Base-by-base conservation (phyloP, 768 basidiomycete genomes). In the Collybia sp. region DNA sequence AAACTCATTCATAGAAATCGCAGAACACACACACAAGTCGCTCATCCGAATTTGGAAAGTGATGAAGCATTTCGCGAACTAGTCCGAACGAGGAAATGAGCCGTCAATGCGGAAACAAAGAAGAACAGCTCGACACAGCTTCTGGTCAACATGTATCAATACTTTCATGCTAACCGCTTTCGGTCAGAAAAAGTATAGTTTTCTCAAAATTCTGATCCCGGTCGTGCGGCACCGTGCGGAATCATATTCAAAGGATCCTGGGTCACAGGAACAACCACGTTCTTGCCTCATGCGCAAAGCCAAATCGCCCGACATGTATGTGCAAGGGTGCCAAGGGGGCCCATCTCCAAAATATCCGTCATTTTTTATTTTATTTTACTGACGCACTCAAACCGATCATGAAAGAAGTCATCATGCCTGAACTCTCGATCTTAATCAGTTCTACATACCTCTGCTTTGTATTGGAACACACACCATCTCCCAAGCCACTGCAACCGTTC, bases 261-360 rank as follows among this genome's bases (percentile, higher is more conserved):
- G 54, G 59, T 63, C 62, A 67, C 53, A 66, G 61, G 60, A 60
- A 61, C 59, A 18, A 56, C 58, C n/a, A 61, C 55, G 59, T 57
- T 58, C 50, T 47, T 55, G 48, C 44, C 25, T 25, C 25, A 3
- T 25, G 25, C 25, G n/a, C n/a, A n/a, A n/a, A n/a, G 33, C 33
- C 33, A 34, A 15, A 15, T 34, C 33, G 33, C 33, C n/a, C n/a
- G n/a, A n/a, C n/a, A n/a, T n/a, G n/a, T n/a, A n/a, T 25, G 25
- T 25, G 25, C 25, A 25, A 25, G 8, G n/a, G n/a, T n/a, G 25
- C 25, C 25, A 25, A 25, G 25, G 3, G 3, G 3, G 25, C 25
- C 25, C 25, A 8, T 4, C 25, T 8, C 25, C 25, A n/a, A n/a
- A n/a, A n/a, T n/a, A n/a, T n/a, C n/a, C n/a, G n/a, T n/a, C n/a